A percentile compares a stretch with the other conserved stretches of the same genome.
Evolutionary conservation across 2,329 filamentous ascomycete genomes (phyloP).

Genomic region (Botrytis galanthina): DNA sequence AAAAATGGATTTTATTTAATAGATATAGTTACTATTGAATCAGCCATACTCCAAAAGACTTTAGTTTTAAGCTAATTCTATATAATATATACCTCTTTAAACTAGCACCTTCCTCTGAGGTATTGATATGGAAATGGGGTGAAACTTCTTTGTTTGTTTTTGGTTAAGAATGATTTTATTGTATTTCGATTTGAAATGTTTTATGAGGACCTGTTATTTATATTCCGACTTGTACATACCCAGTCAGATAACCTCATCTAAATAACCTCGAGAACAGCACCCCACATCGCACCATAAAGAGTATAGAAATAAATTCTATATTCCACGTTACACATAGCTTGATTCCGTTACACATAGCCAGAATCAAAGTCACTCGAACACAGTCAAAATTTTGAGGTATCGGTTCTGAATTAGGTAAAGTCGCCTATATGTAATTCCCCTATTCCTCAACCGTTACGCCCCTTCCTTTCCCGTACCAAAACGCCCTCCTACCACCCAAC

Average conservation of each 20-base stretch:
- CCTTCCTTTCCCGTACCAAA: neutral
- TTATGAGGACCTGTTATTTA: neutral
- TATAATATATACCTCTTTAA: no score
- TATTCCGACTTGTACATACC: neutral
- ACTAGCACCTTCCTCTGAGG: no score
- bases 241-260: neutral
- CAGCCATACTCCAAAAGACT: no score
- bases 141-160: neutral
- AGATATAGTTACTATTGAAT: no score
- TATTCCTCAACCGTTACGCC: neutral
- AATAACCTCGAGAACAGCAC: neutral
- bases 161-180: neutral
- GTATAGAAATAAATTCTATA: neutral
- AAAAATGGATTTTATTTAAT: no score
- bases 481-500: neutral
- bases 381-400: neutral
- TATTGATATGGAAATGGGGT: neutral
- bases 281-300: neutral
- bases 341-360: neutral
- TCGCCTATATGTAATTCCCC: neutral
- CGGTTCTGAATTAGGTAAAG: neutral
- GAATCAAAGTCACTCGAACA: neutral
- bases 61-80: no score
- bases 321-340: neutral
- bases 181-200: accelerated